Percentiles rank a stretch among this genome's conserved stretches.
These are phyloP conservation scores for Paramarasmius palmivorus DNA, from an alignment of 1,284 basidiomycete genomes.

Conservation along the genomic window DNA sequence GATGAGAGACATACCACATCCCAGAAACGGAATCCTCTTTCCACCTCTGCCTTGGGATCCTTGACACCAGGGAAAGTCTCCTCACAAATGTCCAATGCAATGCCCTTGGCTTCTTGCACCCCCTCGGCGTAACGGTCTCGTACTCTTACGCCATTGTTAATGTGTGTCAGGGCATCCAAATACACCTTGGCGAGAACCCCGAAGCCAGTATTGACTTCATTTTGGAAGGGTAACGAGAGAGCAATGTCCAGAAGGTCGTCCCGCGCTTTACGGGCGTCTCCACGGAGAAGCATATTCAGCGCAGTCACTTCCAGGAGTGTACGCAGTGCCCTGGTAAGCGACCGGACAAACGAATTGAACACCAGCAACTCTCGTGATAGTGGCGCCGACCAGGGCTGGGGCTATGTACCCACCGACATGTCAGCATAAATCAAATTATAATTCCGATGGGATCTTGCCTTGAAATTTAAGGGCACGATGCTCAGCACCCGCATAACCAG, in stretches of 20 bases:
- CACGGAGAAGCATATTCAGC: slow-evolving; percentile 88
- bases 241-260: slow-evolving; percentile 94
- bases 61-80: slow-evolving; percentile 94
- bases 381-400: slow-evolving; percentile 91
- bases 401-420: slow-evolving; percentile 36
- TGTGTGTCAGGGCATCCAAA: slow-evolving; percentile 87
- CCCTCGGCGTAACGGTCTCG: slow-evolving; percentile 74
- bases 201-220: slow-evolving; percentile 96
- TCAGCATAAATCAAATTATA: slow-evolving; percentile 10
- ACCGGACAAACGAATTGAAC: slow-evolving; percentile 96
- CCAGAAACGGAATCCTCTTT: slow-evolving; percentile 98
- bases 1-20: slow-evolving; percentile 73
- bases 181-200: slow-evolving; percentile 97
- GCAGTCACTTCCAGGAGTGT: slow-evolving; percentile 90
- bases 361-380: slow-evolving; percentile 94
- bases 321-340: slow-evolving; percentile 86
- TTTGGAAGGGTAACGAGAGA: slow-evolving; percentile 90
- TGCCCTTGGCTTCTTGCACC: slow-evolving; percentile 81
- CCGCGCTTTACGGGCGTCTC: slow-evolving; percentile 81
- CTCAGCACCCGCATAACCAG: slow-evolving; percentile 96
- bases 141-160: slow-evolving; percentile 77
- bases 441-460: slow-evolving; percentile 52
- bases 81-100: slow-evolving; percentile 90
- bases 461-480: slow-evolving; percentile 91
- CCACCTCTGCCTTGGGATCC: slow-evolving; percentile 83